Conservation (phyloP, 176 grass and related monocot species). For the Juncus effusus region DNA sequence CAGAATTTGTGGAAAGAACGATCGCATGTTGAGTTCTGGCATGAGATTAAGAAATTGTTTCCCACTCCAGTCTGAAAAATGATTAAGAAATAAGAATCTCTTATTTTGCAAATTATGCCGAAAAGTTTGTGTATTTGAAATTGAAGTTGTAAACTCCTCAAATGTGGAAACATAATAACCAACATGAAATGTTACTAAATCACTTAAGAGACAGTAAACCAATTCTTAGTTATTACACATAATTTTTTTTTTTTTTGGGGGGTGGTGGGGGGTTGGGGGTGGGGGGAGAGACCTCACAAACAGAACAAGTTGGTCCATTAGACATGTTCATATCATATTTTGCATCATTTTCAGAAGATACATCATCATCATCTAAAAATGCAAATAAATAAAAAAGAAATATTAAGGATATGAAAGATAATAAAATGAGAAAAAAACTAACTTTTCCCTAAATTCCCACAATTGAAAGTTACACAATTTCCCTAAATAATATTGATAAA, state of each 20-base stretch:
- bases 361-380: conserved; percentile 28
- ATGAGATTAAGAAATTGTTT: conserved; percentile 35
- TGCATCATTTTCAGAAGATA: conserved; percentile 33
- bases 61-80: conserved; percentile 43
- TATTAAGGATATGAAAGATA: neutral
- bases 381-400: conserved; percentile 1
- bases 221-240: no score
- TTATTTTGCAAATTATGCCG: neutral
- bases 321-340: conserved; percentile 23
- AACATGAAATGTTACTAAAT: no score
- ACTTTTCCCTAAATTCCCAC: conserved; percentile 1
- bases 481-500: neutral
- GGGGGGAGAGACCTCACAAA: conserved; percentile 62
- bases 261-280: no score
- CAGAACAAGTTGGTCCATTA: conserved; percentile 36
- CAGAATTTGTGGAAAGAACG: conserved; percentile 45
- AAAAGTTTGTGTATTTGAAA: no score
- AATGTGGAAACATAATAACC: no score
- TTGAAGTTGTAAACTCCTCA: no score
- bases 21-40: conserved; percentile 44
- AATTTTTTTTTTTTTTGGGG: no score
- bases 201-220: no score
- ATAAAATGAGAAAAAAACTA: neutral
- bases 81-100: conserved; percentile 7
- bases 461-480: conserved; percentile 2